A percentile compares a stretch with the other conserved stretches of the same genome.
Conservation (phyloP, 768 basidiomycete species). For the Naganishia kalamii region DNA sequence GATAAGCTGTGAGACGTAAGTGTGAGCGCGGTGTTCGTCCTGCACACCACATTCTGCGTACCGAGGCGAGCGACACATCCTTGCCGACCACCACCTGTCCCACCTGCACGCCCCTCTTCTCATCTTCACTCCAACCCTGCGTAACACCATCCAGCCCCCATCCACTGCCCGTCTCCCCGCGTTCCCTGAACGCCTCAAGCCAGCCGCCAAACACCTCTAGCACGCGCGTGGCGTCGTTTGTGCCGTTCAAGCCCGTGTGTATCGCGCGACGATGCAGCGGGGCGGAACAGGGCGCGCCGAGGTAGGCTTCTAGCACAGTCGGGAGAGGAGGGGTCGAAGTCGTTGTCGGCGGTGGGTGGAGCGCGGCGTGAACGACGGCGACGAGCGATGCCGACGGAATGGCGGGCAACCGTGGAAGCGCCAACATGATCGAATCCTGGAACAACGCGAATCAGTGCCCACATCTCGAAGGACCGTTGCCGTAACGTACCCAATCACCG, state of each 20-base stretch:
- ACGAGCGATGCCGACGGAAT: constrained; percentile 30
- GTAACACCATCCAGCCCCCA: constrained; percentile 16
- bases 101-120: background rate
- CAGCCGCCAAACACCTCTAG: constrained; percentile 29
- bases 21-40: background rate
- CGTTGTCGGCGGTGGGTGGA: background rate
- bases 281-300: constrained; percentile 28
- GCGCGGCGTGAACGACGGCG: constrained; percentile 18
- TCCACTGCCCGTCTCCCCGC: background rate
- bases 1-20: constrained; percentile 24
- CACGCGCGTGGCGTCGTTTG: constrained; percentile 35
- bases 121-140: constrained; percentile 26
- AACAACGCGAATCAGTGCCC: constrained; percentile 8
- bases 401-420: constrained; percentile 21
- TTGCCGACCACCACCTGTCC: background rate
- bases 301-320: constrained; percentile 21
- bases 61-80: constrained; percentile 12
- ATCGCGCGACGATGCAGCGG: constrained; percentile 37
- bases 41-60: background rate
- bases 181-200: constrained; percentile 31
- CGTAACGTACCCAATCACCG: constrained; percentile 38
- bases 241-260: constrained; percentile 22
- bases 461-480: background rate
- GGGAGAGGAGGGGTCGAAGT: background rate
- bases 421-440: constrained; percentile 31